Base-by-base conservation (phyloP, 768 basidiomycete species). In the Kwoniella sp. region DNA sequence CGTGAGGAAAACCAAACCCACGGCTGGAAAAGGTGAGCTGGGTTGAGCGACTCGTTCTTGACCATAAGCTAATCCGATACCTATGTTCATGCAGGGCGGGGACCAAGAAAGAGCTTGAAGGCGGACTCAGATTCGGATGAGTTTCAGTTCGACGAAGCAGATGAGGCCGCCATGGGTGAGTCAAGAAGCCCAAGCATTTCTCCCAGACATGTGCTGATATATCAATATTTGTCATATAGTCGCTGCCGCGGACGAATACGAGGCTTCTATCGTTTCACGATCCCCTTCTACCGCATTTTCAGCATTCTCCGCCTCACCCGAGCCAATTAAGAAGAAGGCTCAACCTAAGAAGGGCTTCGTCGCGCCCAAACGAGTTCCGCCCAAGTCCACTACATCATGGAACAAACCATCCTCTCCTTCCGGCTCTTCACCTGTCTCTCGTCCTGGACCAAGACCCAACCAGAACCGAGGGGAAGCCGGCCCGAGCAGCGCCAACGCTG, bases 101-200 rank as follows among this genome's bases (percentile, higher is more conserved):
- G 68, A 60, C 71, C 70, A 0, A 56, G 73, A 33, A 79, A 78
- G 65, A 77, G 73, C 48, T 30, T 74, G 36, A 76, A 74, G 55
- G 68, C 62, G 10, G 70, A 69, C 13, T 72, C 70, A 1, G 78
- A 79, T 29, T 73, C 69, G 21, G 78, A 79, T 47, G 77, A 78
- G n/a, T 79, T 76, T 50, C 68, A 68, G 12, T 67, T 77, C 29
- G 68, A 74, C 29, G 71, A 69, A 8, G 69, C 61, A 10, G 75
- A 72, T 48, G 78, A 79, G 55, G 68, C 63, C 5, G 70, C 69
- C 10, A 63, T 79, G 27, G 71, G 78, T 78, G 26, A 64, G 75
- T 33, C 7, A 5, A 67, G 19, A 9, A 2, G 10, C 4, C 19
- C 21, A 1, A 33, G 44, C 46, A 49, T 37, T 29, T 58, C 44